phyloP scores from a whole-genome alignment of 2,329 filamentous ascomycete genomes.

The Furcasterigmium sp. region DNA sequence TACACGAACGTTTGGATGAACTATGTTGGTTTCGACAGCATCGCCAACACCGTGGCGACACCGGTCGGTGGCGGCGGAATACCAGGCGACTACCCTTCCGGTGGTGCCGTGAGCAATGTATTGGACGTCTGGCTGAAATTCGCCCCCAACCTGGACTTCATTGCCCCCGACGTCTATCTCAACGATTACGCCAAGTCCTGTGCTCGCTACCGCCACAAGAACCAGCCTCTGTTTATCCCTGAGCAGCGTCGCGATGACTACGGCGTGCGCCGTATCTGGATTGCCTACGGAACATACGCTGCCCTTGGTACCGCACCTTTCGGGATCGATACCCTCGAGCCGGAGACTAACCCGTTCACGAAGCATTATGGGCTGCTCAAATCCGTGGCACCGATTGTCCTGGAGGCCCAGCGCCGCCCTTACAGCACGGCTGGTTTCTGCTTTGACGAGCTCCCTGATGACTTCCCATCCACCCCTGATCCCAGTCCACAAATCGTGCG shows the following conservation, averaged over 20 bases:
- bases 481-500: conserved; percentile 9
- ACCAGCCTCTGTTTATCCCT: conserved; percentile 39
- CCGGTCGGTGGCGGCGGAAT: conserved; percentile 19
- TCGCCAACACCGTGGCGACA: conserved; percentile 14
- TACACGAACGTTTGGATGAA: conserved; percentile 23
- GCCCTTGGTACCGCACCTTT: conserved; percentile 27
- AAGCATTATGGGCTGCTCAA: conserved; percentile 29
- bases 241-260: conserved; percentile 40
- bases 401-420: conserved; percentile 28
- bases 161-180: conserved; percentile 33
- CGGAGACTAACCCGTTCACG: conserved; percentile 15
- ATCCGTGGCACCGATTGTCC: conserved; percentile 12
- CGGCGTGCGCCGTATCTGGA: conserved; percentile 32
- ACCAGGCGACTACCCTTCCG: conserved; percentile 23
- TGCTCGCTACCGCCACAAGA: conserved; percentile 29
- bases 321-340: conserved; percentile 21
- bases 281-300: conserved; percentile 24
- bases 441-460: conserved; percentile 17
- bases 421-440: conserved; percentile 24
- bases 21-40: conserved; percentile 13
- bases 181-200: conserved; percentile 31
- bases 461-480: conserved; percentile 11
- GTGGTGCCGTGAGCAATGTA: conserved; percentile 16
- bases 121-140: conserved; percentile 27
- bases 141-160: conserved; percentile 32